Conservation (phyloP, 2,329 filamentous ascomycete species). For the Ceratocystis papillata region DNA sequence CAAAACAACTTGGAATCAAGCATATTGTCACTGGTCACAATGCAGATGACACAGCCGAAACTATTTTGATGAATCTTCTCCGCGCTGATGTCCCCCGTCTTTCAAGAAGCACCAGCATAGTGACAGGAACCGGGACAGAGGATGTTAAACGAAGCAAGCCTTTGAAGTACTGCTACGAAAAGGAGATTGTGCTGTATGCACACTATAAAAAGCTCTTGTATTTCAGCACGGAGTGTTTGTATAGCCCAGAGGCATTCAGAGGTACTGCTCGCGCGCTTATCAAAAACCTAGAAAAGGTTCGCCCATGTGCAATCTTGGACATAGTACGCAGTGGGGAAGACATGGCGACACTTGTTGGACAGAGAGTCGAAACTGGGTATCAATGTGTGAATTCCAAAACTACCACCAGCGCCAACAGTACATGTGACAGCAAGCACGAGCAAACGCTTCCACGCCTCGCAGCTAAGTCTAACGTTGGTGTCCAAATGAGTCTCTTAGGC, state of each 20-base stretch:
- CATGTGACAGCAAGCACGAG: slow-evolving; percentile 4
- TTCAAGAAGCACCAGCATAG: slow-evolving; percentile 78
- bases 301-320: slow-evolving; percentile 88
- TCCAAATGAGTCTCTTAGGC: too few relatives aligned
- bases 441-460: background rate
- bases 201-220: slow-evolving; percentile 96
- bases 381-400: background rate
- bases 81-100: slow-evolving; percentile 80
- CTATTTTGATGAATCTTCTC: slow-evolving; percentile 92
- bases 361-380: background rate
- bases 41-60: slow-evolving; percentile 93
- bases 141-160: slow-evolving; percentile 94
- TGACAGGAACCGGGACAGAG: slow-evolving; percentile 65
- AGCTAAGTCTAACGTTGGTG: background rate
- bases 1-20: slow-evolving; percentile 72
- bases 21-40: slow-evolving; percentile 98
- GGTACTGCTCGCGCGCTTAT: slow-evolving; percentile 85
- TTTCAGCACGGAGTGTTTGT: slow-evolving; percentile 97
- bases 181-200: slow-evolving; percentile 96
- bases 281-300: slow-evolving; percentile 86
- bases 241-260: slow-evolving; percentile 91
- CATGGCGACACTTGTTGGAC: slow-evolving; percentile 69
- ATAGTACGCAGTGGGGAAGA: slow-evolving; percentile 92
- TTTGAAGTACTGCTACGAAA: slow-evolving; percentile 96
- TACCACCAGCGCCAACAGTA: background rate